phyloP scores from a whole-genome alignment of 1,139 yeast genomes.

The Candida sp. region DNA sequence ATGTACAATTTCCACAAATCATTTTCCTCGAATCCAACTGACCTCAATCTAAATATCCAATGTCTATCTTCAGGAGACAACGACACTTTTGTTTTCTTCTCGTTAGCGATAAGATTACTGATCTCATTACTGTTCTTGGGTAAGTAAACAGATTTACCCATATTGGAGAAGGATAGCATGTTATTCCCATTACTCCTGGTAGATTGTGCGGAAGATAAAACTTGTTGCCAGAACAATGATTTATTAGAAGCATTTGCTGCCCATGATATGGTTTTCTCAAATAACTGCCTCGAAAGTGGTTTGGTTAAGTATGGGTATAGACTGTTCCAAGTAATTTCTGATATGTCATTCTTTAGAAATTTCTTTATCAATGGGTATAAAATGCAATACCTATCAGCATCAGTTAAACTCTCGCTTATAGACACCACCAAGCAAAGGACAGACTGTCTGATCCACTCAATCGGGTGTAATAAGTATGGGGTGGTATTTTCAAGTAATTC shows the following conservation, averaged over 20 bases:
- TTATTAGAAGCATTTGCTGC: conserved; percentile 56
- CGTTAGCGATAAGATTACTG: conserved; percentile 12
- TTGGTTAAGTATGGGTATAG: conserved; percentile 61
- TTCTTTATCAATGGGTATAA: conserved; percentile 80
- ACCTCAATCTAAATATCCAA: conserved; percentile 68
- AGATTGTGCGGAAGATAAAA: conserved; percentile 11
- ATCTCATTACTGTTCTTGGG: conserved; percentile 18
- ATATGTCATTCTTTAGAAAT: conserved; percentile 72
- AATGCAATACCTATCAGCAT: conserved; percentile 82
- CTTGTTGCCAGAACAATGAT: conserved; percentile 68
- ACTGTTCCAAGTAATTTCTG: conserved; percentile 61
- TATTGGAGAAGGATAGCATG: conserved; percentile 16
- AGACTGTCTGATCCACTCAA: conserved; percentile 78
- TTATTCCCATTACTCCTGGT: background rate
- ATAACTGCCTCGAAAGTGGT: conserved; percentile 67
- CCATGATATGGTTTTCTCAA: conserved; percentile 70
- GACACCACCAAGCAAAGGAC: conserved; percentile 60
- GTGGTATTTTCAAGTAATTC: conserved; percentile 31
- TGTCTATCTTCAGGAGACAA: conserved; percentile 66
- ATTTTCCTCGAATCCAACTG: conserved; percentile 65
- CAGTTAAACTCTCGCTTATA: conserved; percentile 57
- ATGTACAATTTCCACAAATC: conserved; percentile 84
- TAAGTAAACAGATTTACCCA: conserved; percentile 40
- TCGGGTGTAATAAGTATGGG: conserved; percentile 68
- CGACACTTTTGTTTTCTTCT: conserved; percentile 12